Conservation (phyloP, 495 filamentous ascomycete genomes). For the Tuber brumale region DNA sequence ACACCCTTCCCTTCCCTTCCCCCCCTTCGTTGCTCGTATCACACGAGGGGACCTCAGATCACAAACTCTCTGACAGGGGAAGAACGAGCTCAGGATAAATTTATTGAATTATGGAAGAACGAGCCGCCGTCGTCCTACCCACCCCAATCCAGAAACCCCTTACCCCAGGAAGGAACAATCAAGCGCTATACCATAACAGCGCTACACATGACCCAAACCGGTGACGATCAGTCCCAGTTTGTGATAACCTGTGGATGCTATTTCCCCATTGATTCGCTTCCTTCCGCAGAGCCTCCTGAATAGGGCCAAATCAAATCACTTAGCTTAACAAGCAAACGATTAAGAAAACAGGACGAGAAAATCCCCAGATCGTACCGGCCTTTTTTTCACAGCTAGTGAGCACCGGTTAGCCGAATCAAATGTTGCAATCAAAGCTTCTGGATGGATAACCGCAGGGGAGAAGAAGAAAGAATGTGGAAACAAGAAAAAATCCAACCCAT, state of each 20-base stretch:
- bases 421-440: neutral
- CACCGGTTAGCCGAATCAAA: neutral
- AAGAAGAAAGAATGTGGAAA: neutral
- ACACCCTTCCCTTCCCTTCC: neutral
- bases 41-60: neutral
- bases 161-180: neutral
- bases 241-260: conserved; percentile 9
- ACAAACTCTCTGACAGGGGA: neutral
- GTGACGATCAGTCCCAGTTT: conserved; percentile 18
- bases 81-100: no score
- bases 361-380: neutral
- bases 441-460: neutral
- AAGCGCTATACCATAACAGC: neutral
- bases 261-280: conserved; percentile 34
- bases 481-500: neutral
- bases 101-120: neutral
- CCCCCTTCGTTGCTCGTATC: neutral
- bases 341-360: neutral
- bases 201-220: conserved; percentile 13
- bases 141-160: neutral
- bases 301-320: neutral
- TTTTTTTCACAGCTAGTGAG: neutral
- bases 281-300: conserved; percentile 31
- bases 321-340: neutral
- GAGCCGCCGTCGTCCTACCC: neutral